These are phyloP conservation scores for Cordyceps cateniannulata DNA, from an alignment of 2,329 filamentous ascomycete genomes.

Conservation along the genomic window DNA sequence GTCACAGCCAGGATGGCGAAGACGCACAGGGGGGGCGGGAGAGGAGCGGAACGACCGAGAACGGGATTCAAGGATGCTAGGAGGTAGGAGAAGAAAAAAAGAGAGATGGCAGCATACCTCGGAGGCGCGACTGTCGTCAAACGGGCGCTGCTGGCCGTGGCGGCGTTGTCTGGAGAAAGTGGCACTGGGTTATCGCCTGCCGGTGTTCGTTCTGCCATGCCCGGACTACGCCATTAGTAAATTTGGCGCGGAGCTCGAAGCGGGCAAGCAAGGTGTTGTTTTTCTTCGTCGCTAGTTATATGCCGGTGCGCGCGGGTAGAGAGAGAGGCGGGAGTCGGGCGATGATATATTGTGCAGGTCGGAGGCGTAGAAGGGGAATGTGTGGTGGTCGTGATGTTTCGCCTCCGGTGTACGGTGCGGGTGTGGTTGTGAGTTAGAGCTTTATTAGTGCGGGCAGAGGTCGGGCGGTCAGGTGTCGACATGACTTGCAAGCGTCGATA, in stretches of 20 bases:
- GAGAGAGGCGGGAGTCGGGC: not conserved
- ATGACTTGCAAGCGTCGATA: not conserved
- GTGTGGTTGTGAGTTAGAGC: not conserved
- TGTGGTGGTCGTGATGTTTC: constrained; percentile 1
- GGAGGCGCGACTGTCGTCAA: constrained; percentile 18
- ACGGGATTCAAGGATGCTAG: not conserved
- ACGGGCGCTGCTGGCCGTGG: constrained; percentile 16
- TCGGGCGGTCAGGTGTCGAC: not conserved
- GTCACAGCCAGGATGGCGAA: not conserved
- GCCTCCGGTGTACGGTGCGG: constrained; percentile 1
- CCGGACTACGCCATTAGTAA: constrained; percentile 58
- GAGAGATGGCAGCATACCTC: constrained; percentile 6
- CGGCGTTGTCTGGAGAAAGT: constrained; percentile 34
- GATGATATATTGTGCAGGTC: not conserved
- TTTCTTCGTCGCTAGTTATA: not conserved
- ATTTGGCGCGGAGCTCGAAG: constrained; percentile 27
- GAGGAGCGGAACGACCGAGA: not conserved
- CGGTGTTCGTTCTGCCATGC: constrained; percentile 59
- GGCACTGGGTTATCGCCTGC: constrained; percentile 50
- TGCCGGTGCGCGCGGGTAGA: constrained; percentile 12
- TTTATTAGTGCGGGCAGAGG: not conserved
- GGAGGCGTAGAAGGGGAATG: not conserved
- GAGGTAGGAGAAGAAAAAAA: not conserved
- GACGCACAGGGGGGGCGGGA: not conserved
- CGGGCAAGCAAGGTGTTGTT: not conserved